Base-by-base conservation (phyloP, 257 asterid species). In the Mitragyna speciosa region DNA sequence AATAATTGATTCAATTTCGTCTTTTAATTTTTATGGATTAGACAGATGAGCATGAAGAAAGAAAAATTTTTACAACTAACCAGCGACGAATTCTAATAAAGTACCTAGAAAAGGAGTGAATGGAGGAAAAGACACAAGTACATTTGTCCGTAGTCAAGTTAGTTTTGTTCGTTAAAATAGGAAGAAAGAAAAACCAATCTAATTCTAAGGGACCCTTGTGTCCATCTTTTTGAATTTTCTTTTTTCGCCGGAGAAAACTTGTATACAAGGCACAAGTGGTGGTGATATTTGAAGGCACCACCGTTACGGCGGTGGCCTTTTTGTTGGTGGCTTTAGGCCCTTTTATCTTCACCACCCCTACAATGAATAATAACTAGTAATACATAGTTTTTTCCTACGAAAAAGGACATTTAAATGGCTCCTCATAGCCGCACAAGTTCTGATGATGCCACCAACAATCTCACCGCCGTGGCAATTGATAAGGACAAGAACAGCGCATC, bases 401-500 rank as follows among this genome's bases (percentile, higher is more conserved):
- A 71, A 71, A 41, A 6, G 2, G 6, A 20, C 0, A 2, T 28
- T 6, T 1, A 49, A 48, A 82, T 82, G 85, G 73, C 75, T 61
- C 70, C 41, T 9, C 47, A 48, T 12, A 30, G 20, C 5, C 47
- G 26, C 22, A 58, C 45, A 61, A 24, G 48, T 19, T 68, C 67
- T 6, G 70, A 76, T 61, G 77, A 82, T 33, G 72, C 71, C 63
- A 72, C 58, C 65, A 59, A 47, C n/a, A 73, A 68, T 45, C 82
- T 84, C 78, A 86, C 88, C 12, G 90, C 81, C 3, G 97, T 92
- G 68, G 97, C 94, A 48, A 45, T 93, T 68, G 93, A 82, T 75
- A 89, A 79, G 84, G 92, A 89, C 84, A 93, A 87, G 80, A 78
- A 87, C 54, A 89, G 96, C 87, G 58, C 87, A 12, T 58, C 82